Base-by-base conservation (phyloP, 805 yeast genomes). In the Komagataella pseudopastoris region DNA sequence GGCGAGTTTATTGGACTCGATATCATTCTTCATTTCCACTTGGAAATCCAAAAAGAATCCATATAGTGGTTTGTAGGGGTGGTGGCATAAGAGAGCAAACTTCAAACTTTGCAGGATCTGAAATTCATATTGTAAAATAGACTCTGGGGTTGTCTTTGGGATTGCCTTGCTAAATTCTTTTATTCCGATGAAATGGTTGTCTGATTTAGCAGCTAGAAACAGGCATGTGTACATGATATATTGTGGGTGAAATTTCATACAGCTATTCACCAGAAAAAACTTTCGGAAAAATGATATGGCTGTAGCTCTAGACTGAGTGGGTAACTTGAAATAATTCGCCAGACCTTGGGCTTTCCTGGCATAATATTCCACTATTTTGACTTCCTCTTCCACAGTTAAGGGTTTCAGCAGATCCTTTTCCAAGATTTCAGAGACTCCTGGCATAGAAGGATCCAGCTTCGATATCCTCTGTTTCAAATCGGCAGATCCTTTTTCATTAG, bases 1-100 rank as follows among this genome's bases (percentile, higher is more conserved):
- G 1, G 93, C 91, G 53, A 88, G 67, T 49, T 79, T 75, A 48
- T 76, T 77, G 30, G 75, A 68, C 53, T 79, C 80, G 16, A 77
- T 63, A 6, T 30, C 14, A 20, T 69, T 64, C 1, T 80, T 68
- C 59, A 78, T 66, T 51, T 70, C 74, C 51, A 66, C 74, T 63
- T 93, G 99, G 56, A 90, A 77, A 65, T 93, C 99, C 48, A 91
- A 75, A 65, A 85, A 91, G 63, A 91, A 90, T 20, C 99, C 99
- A 64, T 90, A 93, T n/a, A 93, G 66, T 0, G 98, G 88, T 55
- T 84, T 74, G 65, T 78, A 83, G 2, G 97, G 95, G 66, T 88
- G 96, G 63, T 91, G 98, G 7, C 85, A 91, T 55, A 83, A 63
- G 49, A 93, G 69, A 0, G 96, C 84, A 66, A 93, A 93, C 54